These are phyloP conservation scores for Graphilbum ipis-grandicollis DNA, from an alignment of 2,329 filamentous ascomycete genomes.

Conservation along the genomic window DNA sequence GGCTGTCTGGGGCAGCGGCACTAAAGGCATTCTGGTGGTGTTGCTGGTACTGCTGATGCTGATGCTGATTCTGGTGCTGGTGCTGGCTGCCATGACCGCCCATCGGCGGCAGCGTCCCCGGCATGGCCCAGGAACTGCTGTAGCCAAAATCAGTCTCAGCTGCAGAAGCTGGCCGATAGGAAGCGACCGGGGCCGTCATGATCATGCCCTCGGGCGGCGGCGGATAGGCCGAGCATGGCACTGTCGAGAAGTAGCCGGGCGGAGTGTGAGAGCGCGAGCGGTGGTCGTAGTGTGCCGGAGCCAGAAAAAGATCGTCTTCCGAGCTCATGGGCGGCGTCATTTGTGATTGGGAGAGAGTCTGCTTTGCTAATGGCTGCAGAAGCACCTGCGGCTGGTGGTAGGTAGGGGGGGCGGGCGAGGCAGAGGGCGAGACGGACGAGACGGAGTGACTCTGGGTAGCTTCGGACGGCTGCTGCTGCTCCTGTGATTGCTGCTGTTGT, in stretches of 20 bases:
- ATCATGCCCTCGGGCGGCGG: constrained; percentile 43
- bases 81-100: neutral
- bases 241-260: constrained; percentile 33
- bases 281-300: constrained; percentile 35
- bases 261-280: constrained; percentile 56
- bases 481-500: constrained; percentile 2
- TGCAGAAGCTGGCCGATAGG: constrained; percentile 12
- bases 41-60: neutral
- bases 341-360: constrained; percentile 29
- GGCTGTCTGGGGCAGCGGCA: neutral
- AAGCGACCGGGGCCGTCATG: constrained; percentile 30
- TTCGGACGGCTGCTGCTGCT: constrained; percentile 13
- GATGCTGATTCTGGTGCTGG: neutral
- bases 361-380: constrained; percentile 16
- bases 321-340: constrained; percentile 43
- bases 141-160: constrained; percentile 13
- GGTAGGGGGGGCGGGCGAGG: too few relatives aligned
- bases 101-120: constrained; percentile 12
- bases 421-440: constrained; percentile 2
- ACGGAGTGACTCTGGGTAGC: constrained; percentile 8
- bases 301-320: constrained; percentile 51
- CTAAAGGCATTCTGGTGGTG: neutral
- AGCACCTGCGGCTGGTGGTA: constrained; percentile 10
- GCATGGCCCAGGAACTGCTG: neutral
- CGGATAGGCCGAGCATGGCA: constrained; percentile 45